Evolutionary conservation across 1,284 basidiomycete species (phyloP).

Genomic region (Amylostereum areolatum): DNA sequence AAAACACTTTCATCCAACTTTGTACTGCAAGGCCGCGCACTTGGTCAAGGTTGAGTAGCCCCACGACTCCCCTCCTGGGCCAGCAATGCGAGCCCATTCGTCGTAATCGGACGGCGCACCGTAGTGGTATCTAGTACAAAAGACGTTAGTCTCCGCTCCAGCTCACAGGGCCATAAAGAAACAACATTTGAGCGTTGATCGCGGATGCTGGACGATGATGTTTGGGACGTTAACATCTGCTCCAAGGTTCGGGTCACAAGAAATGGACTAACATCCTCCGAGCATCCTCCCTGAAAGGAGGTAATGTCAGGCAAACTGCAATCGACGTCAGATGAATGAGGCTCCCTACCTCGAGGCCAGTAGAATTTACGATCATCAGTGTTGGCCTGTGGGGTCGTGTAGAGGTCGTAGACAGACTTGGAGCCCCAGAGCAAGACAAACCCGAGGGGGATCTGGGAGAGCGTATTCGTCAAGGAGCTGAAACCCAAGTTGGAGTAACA

Average conservation of each 20-base stretch:
- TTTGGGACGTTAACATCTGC: background rate
- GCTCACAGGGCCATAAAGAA: background rate
- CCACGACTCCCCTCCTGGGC: constrained; percentile 52
- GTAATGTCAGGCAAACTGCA: background rate
- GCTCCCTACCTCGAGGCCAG: constrained; percentile 30
- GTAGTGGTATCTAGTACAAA: constrained; percentile 49
- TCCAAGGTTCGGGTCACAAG: background rate
- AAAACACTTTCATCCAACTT: background rate
- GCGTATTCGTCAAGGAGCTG: constrained; percentile 16
- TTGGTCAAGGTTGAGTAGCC: constrained; percentile 48
- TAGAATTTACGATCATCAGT: constrained; percentile 31
- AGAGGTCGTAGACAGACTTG: constrained; percentile 42
- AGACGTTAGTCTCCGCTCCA: background rate
- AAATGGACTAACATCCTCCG: constrained; percentile 53
- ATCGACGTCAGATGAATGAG: constrained; percentile 9
- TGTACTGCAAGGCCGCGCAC: constrained; percentile 21
- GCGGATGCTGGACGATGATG: constrained; percentile 40
- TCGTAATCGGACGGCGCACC: constrained; percentile 66
- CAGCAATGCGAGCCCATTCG: constrained; percentile 53
- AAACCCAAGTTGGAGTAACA: background rate
- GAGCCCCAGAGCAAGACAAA: constrained; percentile 31
- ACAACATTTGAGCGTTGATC: constrained; percentile 62
- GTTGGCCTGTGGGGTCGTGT: constrained; percentile 48
- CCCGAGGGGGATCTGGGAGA: constrained; percentile 18
- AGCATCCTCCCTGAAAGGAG: constrained; percentile 48